Conservation (phyloP, 2,329 filamentous ascomycete genomes). For the Sarocladiaceae sp. region DNA sequence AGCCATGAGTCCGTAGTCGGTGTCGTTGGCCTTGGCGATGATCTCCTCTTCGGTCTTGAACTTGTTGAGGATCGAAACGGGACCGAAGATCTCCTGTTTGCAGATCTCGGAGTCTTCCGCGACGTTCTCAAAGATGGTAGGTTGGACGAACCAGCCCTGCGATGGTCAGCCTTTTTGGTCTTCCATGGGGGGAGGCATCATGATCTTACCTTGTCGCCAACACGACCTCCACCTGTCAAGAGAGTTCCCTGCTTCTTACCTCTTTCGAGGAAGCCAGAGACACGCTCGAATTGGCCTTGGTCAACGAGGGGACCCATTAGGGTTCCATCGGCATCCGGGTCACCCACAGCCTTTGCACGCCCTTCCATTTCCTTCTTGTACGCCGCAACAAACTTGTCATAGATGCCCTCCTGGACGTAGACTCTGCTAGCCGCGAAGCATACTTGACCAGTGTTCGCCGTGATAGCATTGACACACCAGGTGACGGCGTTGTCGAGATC, state of each 20-base stretch:
- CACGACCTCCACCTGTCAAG: slow-evolving; percentile 27
- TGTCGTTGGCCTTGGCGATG: slow-evolving; percentile 48
- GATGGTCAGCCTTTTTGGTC: too few relatives aligned
- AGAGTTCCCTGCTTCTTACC: slow-evolving; percentile 30
- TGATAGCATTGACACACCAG: slow-evolving; percentile 39
- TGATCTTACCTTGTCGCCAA: slow-evolving; percentile 30
- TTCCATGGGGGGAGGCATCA: not conserved
- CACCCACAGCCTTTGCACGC: slow-evolving; percentile 49
- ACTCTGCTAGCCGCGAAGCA: slow-evolving; percentile 69
- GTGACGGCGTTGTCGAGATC: slow-evolving; percentile 53
- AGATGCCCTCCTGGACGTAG: slow-evolving; percentile 57
- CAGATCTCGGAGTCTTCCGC: slow-evolving; percentile 38
- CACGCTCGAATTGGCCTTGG: slow-evolving; percentile 38
- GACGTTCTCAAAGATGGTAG: slow-evolving; percentile 38
- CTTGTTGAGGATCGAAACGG: slow-evolving; percentile 46
- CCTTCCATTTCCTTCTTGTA: slow-evolving; percentile 55
- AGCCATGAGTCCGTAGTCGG: slow-evolving; percentile 37
- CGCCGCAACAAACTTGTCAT: slow-evolving; percentile 51
- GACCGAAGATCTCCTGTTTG: slow-evolving; percentile 51
- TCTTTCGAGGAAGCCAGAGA: slow-evolving; percentile 37
- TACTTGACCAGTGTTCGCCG: slow-evolving; percentile 67
- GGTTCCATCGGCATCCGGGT: slow-evolving; percentile 52
- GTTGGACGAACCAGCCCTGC: slow-evolving; percentile 36
- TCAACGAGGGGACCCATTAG: slow-evolving; percentile 53
- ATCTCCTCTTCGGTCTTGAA: slow-evolving; percentile 53